Percentiles rank a stretch among this genome's conserved stretches.
These are phyloP conservation scores for Gloeostereum incarnatum DNA, from an alignment of 768 basidiomycete genomes.

Conservation along the genomic window DNA sequence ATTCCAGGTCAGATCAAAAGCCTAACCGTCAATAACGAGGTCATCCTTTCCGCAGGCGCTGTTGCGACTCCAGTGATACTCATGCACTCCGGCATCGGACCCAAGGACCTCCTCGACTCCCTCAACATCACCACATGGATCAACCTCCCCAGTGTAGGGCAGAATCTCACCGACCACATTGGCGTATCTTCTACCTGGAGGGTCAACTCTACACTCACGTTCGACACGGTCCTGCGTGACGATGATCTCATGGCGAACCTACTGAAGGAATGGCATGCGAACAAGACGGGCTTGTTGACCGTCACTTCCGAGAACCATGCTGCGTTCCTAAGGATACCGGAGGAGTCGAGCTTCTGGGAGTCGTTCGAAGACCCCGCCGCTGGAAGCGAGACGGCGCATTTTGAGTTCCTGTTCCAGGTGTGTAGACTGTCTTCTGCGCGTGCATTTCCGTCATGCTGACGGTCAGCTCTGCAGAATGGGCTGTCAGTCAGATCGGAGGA, in stretches of 20 bases:
- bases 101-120: constrained; percentile 9
- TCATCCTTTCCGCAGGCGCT: constrained; percentile 26
- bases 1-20: constrained; percentile 1
- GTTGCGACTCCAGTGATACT: constrained; percentile 24
- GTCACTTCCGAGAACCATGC: constrained; percentile 13
- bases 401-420: constrained; percentile 22
- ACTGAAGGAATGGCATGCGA: constrained; percentile 18
- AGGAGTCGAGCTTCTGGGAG: constrained; percentile 13
- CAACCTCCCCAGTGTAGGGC: constrained; percentile 20
- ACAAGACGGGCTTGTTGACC: constrained; percentile 18
- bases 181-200: constrained; percentile 14
- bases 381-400: constrained; percentile 22
- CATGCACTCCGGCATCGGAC: constrained; percentile 24
- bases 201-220: constrained; percentile 18
- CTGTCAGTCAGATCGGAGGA: background rate
- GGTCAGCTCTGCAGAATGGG: constrained; percentile 3
- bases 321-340: constrained; percentile 17
- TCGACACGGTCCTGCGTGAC: constrained; percentile 15
- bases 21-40: constrained; percentile 19
- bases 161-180: constrained; percentile 23
- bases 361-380: constrained; percentile 19
- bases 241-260: constrained; percentile 13
- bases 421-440: constrained; percentile 3
- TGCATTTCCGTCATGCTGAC: background rate
- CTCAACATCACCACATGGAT: constrained; percentile 15